Percentiles rank a stretch among this genome's conserved stretches.
Conservation (phyloP, 2,329 filamentous ascomycete genomes). For the Phialemoniopsis sp. region DNA sequence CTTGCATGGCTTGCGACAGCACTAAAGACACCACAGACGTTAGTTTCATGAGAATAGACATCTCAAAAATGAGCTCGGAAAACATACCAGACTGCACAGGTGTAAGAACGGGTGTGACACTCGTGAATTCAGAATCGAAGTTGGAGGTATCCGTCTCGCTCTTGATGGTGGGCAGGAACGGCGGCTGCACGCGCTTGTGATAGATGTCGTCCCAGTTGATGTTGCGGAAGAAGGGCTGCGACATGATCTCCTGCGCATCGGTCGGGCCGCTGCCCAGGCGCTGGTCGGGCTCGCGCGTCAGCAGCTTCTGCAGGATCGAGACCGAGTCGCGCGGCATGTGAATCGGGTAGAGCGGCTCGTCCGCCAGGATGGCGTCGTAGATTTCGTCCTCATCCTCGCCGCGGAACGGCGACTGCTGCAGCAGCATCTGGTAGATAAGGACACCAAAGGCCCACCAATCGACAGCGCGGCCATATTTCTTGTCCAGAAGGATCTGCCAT, state of each 20-base stretch:
- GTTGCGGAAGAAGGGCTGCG: slow-evolving; percentile 94
- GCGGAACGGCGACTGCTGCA: slow-evolving; percentile 97
- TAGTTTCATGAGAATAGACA: too few species aligned
- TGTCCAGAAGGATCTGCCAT: slow-evolving; percentile 83
- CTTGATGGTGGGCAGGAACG: slow-evolving; percentile 86
- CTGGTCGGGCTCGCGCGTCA: slow-evolving; percentile 91
- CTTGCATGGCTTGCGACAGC: slow-evolving; percentile 96
- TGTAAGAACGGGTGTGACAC: slow-evolving; percentile 93
- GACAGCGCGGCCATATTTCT: slow-evolving; percentile 95
- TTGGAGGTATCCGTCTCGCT: slow-evolving; percentile 98
- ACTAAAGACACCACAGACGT: slow-evolving; percentile 48
- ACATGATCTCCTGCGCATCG: slow-evolving; percentile 98
- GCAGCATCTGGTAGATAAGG: slow-evolving; percentile 98
- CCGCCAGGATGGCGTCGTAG: slow-evolving; percentile 95
- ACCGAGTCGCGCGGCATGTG: slow-evolving; percentile 98
- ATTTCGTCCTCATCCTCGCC: slow-evolving; percentile 99
- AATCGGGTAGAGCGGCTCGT: slow-evolving; percentile 96
- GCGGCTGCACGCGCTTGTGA: slow-evolving; percentile 84
- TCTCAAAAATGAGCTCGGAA: neutral
- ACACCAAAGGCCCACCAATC: slow-evolving; percentile 99
- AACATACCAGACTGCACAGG: slow-evolving; percentile 92
- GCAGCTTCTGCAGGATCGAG: slow-evolving; percentile 93
- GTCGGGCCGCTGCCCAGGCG: slow-evolving; percentile 91
- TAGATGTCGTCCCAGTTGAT: slow-evolving; percentile 99
- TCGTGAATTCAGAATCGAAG: slow-evolving; percentile 98